These are phyloP conservation scores for Ophiostoma quercus DNA, from an alignment of 2,329 filamentous ascomycete species.

Conservation along the genomic window DNA sequence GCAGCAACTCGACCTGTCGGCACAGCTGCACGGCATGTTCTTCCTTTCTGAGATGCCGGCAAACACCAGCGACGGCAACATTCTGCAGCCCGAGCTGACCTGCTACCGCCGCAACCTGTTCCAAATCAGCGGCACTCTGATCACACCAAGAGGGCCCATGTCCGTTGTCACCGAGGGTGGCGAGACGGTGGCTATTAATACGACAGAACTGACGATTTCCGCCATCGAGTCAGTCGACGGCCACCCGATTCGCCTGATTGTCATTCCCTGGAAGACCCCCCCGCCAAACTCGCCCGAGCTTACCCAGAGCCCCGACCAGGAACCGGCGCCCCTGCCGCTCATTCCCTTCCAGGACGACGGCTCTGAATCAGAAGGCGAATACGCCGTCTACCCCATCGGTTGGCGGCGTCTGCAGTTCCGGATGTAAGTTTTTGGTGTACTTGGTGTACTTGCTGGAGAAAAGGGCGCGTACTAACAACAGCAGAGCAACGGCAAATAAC, in stretches of 20 bases:
- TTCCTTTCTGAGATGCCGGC: constrained; percentile 76
- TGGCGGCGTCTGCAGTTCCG: constrained; percentile 93
- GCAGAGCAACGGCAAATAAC: constrained; percentile 88
- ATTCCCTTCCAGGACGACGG: constrained; percentile 60
- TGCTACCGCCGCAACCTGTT: constrained; percentile 96
- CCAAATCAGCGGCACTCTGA: constrained; percentile 87
- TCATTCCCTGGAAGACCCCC: constrained; percentile 96
- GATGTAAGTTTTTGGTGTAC: constrained; percentile 48
- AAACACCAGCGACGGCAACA: constrained; percentile 51
- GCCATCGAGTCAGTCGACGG: constrained; percentile 94
- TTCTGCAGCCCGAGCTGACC: constrained; percentile 74
- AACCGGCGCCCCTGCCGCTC: constrained; percentile 76
- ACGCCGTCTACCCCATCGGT: constrained; percentile 83
- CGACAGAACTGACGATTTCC: constrained; percentile 80
- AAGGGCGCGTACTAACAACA: background rate
- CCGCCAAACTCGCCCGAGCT: constrained; percentile 69
- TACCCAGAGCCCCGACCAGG: constrained; percentile 65
- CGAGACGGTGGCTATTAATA: constrained; percentile 74
- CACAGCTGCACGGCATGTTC: constrained; percentile 84
- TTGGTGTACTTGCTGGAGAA: too few relatives aligned
- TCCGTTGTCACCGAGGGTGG: constrained; percentile 80
- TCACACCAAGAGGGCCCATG: constrained; percentile 69
- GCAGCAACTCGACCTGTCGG: constrained; percentile 58
- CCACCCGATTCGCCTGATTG: constrained; percentile 86
- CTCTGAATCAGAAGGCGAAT: constrained; percentile 63